phyloP scores from a whole-genome alignment of 2,329 filamentous ascomycete genomes.

The Botrytis byssoidea region DNA sequence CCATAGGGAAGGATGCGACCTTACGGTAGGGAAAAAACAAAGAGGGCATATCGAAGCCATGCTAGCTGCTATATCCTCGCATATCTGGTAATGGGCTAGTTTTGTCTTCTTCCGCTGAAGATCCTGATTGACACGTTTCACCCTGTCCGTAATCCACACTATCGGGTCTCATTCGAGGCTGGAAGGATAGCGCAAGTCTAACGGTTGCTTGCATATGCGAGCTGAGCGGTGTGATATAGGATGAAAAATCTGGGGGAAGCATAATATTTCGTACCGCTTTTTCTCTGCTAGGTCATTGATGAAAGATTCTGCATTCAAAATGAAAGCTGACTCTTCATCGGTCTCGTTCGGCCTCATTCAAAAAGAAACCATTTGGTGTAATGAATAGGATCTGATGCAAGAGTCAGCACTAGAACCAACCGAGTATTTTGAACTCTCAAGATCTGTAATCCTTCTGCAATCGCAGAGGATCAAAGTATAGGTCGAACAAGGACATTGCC shows the following conservation, averaged over 20 bases:
- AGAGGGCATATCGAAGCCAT: slow-evolving; percentile 12
- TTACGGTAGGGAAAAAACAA: neutral
- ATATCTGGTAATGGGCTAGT: slow-evolving; percentile 27
- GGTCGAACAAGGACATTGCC: neutral
- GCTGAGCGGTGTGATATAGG: slow-evolving; percentile 17
- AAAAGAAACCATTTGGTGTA: neutral
- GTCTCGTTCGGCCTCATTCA: slow-evolving; percentile 6
- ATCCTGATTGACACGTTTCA: slow-evolving; percentile 31
- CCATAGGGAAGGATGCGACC: neutral
- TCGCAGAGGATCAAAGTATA: neutral
- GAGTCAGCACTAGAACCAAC: neutral
- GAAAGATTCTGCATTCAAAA: neutral
- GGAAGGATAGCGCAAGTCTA: slow-evolving; percentile 8
- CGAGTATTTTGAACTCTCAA: neutral
- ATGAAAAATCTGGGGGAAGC: slow-evolving; percentile 1
- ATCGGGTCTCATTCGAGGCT: slow-evolving; percentile 25
- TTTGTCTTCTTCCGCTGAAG: slow-evolving; percentile 24
- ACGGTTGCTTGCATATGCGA: slow-evolving; percentile 18
- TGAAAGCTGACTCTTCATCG: slow-evolving; percentile 6
- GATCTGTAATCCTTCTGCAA: neutral
- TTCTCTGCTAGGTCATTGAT: neutral
- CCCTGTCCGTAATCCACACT: slow-evolving; percentile 24
- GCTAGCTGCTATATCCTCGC: slow-evolving; percentile 13
- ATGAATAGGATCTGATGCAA: neutral
- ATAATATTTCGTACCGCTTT: neutral